Percentiles rank a stretch among this genome's conserved stretches.
Conservation (phyloP, 2,329 filamentous ascomycete genomes). For the Apiospora malaysiana region DNA sequence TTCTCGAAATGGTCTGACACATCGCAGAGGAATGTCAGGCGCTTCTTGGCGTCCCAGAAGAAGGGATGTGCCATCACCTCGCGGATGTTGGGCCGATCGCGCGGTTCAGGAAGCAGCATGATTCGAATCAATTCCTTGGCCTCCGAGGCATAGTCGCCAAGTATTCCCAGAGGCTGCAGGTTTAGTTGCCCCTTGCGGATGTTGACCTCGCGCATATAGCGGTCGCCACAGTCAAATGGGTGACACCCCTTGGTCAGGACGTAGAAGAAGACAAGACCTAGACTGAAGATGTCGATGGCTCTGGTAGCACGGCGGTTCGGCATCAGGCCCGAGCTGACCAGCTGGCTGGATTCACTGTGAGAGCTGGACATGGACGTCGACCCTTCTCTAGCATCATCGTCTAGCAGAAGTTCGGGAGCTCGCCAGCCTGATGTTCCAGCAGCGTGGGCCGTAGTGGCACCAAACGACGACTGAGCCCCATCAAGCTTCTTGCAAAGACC, state of each 20-base stretch:
- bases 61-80: constrained; percentile 78
- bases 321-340: constrained; percentile 62
- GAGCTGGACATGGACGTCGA: constrained; percentile 54
- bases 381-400: constrained; percentile 68
- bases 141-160: constrained; percentile 86
- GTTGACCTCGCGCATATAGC: constrained; percentile 96
- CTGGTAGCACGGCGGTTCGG: constrained; percentile 83
- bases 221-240: constrained; percentile 91
- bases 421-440: constrained; percentile 96
- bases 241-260: constrained; percentile 93
- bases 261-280: constrained; percentile 98
- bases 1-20: constrained; percentile 97
- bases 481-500: constrained; percentile 97
- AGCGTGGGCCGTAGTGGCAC: constrained; percentile 91
- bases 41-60: constrained; percentile 92
- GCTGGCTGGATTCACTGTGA: constrained; percentile 67
- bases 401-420: constrained; percentile 87
- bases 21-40: constrained; percentile 91
- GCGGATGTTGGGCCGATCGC: constrained; percentile 53
- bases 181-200: constrained; percentile 89
- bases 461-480: constrained; percentile 91
- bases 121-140: constrained; percentile 84
- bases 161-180: constrained; percentile 70
- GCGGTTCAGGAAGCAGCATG: constrained; percentile 75
- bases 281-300: constrained; percentile 95